phyloP scores from a whole-genome alignment of 371 early-diverging fungal genomes.

The Rhizopus delemar region DNA sequence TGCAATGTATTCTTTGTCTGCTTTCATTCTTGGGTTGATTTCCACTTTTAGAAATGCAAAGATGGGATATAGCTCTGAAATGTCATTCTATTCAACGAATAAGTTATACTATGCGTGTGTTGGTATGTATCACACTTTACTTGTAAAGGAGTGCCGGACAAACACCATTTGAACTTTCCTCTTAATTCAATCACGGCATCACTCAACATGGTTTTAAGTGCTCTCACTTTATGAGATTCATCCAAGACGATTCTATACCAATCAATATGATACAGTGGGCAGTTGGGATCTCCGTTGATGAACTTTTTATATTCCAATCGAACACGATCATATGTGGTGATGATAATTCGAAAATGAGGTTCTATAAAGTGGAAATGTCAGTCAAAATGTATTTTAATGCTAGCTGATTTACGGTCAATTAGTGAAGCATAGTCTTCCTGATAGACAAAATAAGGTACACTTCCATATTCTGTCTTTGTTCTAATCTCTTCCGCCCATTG shows the following conservation, averaged over 20 bases:
- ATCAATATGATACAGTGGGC: conserved; percentile 38
- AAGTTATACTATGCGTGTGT: not conserved
- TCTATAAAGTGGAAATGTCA: conserved; percentile 18
- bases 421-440: conserved; percentile 29
- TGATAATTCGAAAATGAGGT: conserved; percentile 40
- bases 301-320: conserved; percentile 34
- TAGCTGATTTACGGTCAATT: conserved; percentile 36
- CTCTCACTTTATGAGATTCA: conserved; percentile 82
- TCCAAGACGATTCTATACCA: conserved; percentile 67
- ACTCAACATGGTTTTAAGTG: conserved; percentile 27
- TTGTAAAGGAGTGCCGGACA: conserved; percentile 83
- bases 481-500: conserved; percentile 73
- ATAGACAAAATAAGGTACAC: conserved; percentile 44
- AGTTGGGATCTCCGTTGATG: conserved; percentile 4
- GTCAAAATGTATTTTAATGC: not conserved
- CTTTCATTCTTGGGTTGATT: conserved; percentile 18
- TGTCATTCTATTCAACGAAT: conserved; percentile 28
- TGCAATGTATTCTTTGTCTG: conserved; percentile 34
- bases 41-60: conserved; percentile 36
- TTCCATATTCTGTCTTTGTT: conserved; percentile 55
- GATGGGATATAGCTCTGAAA: conserved; percentile 42
- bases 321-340: conserved; percentile 45
- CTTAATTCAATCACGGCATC: conserved; percentile 29
- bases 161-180: conserved; percentile 70
- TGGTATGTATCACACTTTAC: conserved; percentile 16